A percentile compares a stretch with the other conserved stretches of the same genome.
phyloP scores from a whole-genome alignment of 1,284 basidiomycete species.

The Coriolopsis trogii region DNA sequence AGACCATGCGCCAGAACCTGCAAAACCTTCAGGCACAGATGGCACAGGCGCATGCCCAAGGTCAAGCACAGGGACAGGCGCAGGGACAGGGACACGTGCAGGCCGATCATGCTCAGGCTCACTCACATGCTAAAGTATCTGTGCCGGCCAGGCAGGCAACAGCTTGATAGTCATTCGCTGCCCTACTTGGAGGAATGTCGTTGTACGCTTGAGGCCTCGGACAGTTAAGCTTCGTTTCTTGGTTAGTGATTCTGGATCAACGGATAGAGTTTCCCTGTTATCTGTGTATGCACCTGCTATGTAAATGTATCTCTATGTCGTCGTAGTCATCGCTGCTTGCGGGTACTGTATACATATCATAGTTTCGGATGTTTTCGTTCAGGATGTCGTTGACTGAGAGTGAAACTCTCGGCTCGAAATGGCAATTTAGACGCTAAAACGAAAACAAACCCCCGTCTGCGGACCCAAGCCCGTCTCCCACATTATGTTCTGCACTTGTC shows the following conservation, averaged over 20 bases:
- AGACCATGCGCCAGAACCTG: constrained; percentile 15
- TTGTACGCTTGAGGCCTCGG: not conserved
- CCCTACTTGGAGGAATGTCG: not conserved
- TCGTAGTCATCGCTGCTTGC: constrained; percentile 13
- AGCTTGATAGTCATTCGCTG: not conserved
- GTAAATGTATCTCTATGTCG: constrained; percentile 27
- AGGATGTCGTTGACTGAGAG: no score
- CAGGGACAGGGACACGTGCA: no score
- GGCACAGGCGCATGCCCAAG: not conserved
- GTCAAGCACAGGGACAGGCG: not conserved
- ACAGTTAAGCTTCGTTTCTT: not conserved
- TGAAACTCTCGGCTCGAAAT: no score
- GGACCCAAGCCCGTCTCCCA: not conserved
- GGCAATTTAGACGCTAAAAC: no score
- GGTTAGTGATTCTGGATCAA: not conserved
- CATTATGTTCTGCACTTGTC: not conserved
- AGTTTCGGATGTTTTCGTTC: not conserved
- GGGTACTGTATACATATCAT: constrained; percentile 13
- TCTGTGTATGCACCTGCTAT: constrained; percentile 22
- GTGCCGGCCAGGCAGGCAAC: constrained; percentile 6
- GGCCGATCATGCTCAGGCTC: no score
- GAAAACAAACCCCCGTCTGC: not conserved
- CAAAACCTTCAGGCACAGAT: constrained; percentile 7
- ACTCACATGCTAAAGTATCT: not conserved
- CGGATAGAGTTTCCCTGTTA: constrained; percentile 17